These are phyloP conservation scores for Neonectria ditissima DNA, from an alignment of 2,329 filamentous ascomycete species.

Conservation along the genomic window DNA sequence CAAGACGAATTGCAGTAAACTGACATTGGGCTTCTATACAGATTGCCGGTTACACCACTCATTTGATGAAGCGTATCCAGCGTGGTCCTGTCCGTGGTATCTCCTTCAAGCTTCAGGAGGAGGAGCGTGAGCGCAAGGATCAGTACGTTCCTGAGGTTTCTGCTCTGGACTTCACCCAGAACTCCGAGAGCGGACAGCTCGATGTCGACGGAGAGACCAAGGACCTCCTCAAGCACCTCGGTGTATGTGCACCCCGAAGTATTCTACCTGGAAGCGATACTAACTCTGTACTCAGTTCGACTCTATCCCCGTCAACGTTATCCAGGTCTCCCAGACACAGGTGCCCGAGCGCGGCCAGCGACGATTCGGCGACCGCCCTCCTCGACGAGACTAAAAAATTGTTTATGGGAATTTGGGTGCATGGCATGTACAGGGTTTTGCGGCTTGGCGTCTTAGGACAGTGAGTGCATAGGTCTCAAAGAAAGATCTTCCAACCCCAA, in stretches of 20 bases:
- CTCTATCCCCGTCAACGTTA: slow-evolving; percentile 95
- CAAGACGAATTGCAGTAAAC: slow-evolving; percentile 19
- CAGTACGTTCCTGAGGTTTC: slow-evolving; percentile 99
- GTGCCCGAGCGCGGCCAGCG: slow-evolving; percentile 80
- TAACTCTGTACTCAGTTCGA: slow-evolving; percentile 79
- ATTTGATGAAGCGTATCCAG: slow-evolving; percentile 99
- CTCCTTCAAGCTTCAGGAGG: slow-evolving; percentile 99
- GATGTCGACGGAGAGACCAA: slow-evolving; percentile 98
- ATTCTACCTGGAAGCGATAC: slow-evolving; percentile 20
- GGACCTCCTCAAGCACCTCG: slow-evolving; percentile 98
- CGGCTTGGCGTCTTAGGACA: slow-evolving; percentile 69
- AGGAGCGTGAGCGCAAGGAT: slow-evolving; percentile 99
- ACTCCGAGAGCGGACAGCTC: slow-evolving; percentile 90
- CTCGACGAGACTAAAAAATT: slow-evolving; percentile 53
- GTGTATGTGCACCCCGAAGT: slow-evolving; percentile 74
- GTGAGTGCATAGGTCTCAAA: slow-evolving; percentile 70
- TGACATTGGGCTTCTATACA: slow-evolving; percentile 51
- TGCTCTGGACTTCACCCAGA: slow-evolving; percentile 97
- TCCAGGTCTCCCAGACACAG: slow-evolving; percentile 90
- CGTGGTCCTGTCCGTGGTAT: slow-evolving; percentile 99
- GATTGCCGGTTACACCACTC: slow-evolving; percentile 99
- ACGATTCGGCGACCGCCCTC: slow-evolving; percentile 76
- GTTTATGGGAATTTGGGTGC: slow-evolving; percentile 53
- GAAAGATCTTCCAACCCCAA: slow-evolving; percentile 71
- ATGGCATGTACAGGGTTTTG: slow-evolving; percentile 58